phyloP scores from a whole-genome alignment of 2,329 filamentous ascomycete genomes.

The Colletotrichum sp. region DNA sequence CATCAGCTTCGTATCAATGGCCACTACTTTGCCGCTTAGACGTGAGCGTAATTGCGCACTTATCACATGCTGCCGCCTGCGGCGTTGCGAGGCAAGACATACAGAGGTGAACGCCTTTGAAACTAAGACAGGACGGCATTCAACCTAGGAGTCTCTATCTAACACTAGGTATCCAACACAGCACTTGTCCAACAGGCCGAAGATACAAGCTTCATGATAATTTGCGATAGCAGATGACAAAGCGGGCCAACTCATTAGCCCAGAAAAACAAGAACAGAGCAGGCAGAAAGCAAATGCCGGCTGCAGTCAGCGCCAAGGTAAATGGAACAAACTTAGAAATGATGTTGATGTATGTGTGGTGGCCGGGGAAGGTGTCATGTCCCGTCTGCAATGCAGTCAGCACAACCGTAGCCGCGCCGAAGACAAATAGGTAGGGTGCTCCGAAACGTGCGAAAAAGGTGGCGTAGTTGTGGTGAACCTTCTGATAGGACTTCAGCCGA shows the following conservation, averaged over 20 bases:
- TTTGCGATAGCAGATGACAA: not conserved
- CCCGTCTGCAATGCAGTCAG: constrained; percentile 18
- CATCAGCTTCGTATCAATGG: too few species aligned
- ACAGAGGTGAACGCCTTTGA: too few species aligned
- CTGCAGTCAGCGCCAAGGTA: not conserved
- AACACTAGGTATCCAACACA: too few species aligned
- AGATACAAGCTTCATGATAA: too few species aligned
- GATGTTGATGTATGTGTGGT: not conserved
- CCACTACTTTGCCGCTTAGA: too few species aligned
- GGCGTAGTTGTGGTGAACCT: constrained; percentile 26
- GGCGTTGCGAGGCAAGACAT: too few species aligned
- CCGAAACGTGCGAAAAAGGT: constrained; percentile 27
- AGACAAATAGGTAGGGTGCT: constrained; percentile 26
- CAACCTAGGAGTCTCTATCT: too few species aligned
- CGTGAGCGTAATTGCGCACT: too few species aligned
- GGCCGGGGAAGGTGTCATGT: not conserved
- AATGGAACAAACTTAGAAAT: not conserved
- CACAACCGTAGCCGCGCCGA: constrained; percentile 25
- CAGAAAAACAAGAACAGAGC: not conserved
- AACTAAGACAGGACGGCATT: too few species aligned
- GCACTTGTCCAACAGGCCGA: too few species aligned
- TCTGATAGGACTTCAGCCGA: constrained; percentile 22
- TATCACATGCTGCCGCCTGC: too few species aligned
- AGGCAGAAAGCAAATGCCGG: not conserved
- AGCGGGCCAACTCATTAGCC: not conserved